Conservation (phyloP, 331 rosid genomes). For the Phaseolus coccineus region DNA sequence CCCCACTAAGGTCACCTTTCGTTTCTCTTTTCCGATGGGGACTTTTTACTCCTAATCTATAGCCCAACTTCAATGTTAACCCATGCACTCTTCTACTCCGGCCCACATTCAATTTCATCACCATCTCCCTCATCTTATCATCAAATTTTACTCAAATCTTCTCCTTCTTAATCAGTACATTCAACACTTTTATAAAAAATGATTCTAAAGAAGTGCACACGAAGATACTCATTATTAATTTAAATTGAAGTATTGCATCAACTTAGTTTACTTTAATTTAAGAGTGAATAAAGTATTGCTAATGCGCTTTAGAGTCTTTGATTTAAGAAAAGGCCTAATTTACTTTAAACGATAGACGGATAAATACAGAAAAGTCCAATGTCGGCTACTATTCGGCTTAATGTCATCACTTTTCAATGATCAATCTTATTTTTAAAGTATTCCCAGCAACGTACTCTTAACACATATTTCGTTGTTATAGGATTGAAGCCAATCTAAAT, state of each 20-base stretch:
- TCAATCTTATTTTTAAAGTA: neutral
- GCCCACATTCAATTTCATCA: conserved; percentile 16
- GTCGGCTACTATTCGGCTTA: neutral
- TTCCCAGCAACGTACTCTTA: neutral
- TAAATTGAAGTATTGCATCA: neutral
- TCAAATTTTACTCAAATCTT: neutral
- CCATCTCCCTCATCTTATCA: neutral
- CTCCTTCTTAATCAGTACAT: neutral
- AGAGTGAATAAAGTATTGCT: neutral
- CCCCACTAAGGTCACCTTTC: conserved; percentile 22
- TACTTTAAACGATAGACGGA: no score
- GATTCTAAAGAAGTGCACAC: neutral
- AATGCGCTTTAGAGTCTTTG: no score
- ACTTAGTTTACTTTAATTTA: neutral
- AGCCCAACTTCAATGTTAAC: conserved; percentile 46
- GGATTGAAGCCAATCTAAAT: neutral
- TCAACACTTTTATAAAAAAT: neutral
- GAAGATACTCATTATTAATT: neutral
- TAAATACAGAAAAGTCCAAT: neutral
- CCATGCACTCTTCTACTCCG: neutral
- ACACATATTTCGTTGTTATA: neutral
- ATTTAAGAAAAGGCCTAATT: no score
- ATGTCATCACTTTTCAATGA: neutral
- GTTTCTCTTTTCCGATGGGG: conserved; percentile 43
- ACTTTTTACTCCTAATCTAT: conserved; percentile 22